Percentiles rank a stretch among this genome's conserved stretches.
phyloP scores from a whole-genome alignment of 768 basidiomycete species.

The Leccinum subgranulosum region DNA sequence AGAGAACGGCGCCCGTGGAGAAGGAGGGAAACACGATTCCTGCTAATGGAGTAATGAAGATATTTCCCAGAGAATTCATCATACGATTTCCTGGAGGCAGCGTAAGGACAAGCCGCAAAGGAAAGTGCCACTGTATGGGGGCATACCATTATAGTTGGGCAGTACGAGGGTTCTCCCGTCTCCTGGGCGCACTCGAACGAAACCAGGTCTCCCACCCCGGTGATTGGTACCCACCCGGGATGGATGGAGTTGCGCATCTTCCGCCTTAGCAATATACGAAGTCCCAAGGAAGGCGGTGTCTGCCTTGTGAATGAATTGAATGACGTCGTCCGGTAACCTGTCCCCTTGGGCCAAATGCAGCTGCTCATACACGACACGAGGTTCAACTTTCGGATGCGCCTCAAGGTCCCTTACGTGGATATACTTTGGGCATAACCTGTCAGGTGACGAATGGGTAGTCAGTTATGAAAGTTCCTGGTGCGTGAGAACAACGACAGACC shows the following conservation, averaged over 20 bases:
- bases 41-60: slow-evolving; percentile 54
- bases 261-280: slow-evolving; percentile 39
- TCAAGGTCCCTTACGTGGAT: slow-evolving; percentile 50
- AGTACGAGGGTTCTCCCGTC: slow-evolving; percentile 54
- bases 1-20: slow-evolving; percentile 52
- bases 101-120: not conserved
- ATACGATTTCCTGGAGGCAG: slow-evolving; percentile 49
- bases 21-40: slow-evolving; percentile 57
- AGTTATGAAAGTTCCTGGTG: not conserved
- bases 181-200: slow-evolving; percentile 53
- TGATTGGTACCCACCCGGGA: slow-evolving; percentile 65
- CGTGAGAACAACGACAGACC: slow-evolving; percentile 35
- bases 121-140: not conserved
- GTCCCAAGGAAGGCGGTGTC: slow-evolving; percentile 60
- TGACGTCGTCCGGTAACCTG: slow-evolving; percentile 47
- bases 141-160: slow-evolving; percentile 58
- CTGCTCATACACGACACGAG: slow-evolving; percentile 35
- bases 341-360: slow-evolving; percentile 33
- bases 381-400: slow-evolving; percentile 36
- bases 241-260: slow-evolving; percentile 42
- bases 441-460: not conserved
- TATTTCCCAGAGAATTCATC: slow-evolving; percentile 63
- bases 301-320: slow-evolving; percentile 44
- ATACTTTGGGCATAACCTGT: slow-evolving; percentile 64
- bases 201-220: slow-evolving; percentile 61